phyloP scores from a whole-genome alignment of 1,284 basidiomycete species.

The Ceratobasidium sp. region DNA sequence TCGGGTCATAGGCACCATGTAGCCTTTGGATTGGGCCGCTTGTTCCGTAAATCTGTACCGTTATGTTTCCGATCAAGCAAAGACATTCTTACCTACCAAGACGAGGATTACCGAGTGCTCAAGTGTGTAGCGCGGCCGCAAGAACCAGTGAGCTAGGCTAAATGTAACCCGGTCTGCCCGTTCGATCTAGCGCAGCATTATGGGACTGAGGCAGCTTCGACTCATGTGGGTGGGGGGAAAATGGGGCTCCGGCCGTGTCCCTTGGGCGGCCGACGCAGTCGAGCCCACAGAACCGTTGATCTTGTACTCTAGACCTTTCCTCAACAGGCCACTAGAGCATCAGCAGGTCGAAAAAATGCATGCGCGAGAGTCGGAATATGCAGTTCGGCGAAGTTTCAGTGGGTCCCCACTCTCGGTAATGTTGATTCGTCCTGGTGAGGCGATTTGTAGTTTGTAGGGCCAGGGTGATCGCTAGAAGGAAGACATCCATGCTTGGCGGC shows the following conservation, averaged over 20 bases:
- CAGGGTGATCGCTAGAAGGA: background rate
- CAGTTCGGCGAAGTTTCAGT: background rate
- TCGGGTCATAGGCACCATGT: slow-evolving; percentile 5
- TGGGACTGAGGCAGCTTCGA: slow-evolving; percentile 21
- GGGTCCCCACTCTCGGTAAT: background rate
- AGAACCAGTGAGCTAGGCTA: slow-evolving; percentile 1
- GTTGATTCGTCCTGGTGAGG: background rate
- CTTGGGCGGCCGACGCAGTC: slow-evolving; percentile 13
- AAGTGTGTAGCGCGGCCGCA: slow-evolving; percentile 1
- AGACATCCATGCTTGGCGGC: background rate
- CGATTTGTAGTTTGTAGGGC: background rate
- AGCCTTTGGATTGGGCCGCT: slow-evolving; percentile 17
- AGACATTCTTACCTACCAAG: background rate
- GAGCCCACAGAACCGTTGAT: slow-evolving; percentile 2
- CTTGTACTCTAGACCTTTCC: background rate
- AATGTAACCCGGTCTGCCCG: slow-evolving; percentile 9
- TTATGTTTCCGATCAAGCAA: background rate
- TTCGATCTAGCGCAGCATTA: background rate
- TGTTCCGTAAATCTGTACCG: background rate
- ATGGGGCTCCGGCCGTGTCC: slow-evolving; percentile 27
- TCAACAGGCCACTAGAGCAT: slow-evolving; percentile 2
- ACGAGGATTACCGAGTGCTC: background rate
- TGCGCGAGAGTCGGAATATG: slow-evolving; percentile 6
- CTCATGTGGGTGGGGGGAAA: slow-evolving; percentile 15
- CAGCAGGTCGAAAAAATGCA: background rate